These are phyloP conservation scores for Escovopsis weberi DNA, from an alignment of 2,329 filamentous ascomycete genomes.

Conservation along the genomic window DNA sequence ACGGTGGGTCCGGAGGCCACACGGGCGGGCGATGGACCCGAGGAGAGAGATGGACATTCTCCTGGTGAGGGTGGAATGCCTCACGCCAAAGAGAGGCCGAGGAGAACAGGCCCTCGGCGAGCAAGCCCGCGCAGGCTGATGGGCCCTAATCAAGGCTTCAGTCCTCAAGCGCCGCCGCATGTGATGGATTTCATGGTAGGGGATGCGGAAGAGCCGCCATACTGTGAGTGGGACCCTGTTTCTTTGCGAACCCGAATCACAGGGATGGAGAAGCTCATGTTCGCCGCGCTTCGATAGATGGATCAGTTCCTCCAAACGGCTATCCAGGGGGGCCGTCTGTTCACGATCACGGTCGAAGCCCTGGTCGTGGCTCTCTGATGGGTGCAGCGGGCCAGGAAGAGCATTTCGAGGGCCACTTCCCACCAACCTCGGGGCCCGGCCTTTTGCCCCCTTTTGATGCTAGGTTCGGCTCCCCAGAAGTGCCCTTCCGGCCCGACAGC, in stretches of 20 bases:
- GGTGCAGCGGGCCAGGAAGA: background rate
- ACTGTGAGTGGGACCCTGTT: background rate
- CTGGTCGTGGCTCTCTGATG: background rate
- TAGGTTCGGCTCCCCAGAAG: conserved; percentile 3
- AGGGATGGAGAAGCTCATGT: no score
- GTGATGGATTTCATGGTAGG: conserved; percentile 5
- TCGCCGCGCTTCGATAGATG: no score
- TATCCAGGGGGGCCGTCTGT: no score
- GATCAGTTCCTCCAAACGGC: no score
- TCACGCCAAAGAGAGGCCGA: conserved; percentile 1
- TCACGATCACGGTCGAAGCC: background rate
- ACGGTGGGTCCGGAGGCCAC: background rate
- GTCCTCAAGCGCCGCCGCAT: conserved; percentile 7
- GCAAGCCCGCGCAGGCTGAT: conserved; percentile 4
- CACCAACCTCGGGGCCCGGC: background rate
- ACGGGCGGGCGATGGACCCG: background rate
- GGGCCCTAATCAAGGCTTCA: conserved; percentile 1
- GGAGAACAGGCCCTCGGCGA: background rate
- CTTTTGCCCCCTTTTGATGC: background rate
- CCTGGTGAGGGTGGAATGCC: background rate
- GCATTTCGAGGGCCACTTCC: background rate
- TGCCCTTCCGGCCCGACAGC: background rate
- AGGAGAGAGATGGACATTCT: background rate
- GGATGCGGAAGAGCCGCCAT: background rate
- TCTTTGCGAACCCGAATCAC: no score